phyloP scores from a whole-genome alignment of 768 basidiomycete genomes.

The Rhodosporidiobolus odoratus region DNA sequence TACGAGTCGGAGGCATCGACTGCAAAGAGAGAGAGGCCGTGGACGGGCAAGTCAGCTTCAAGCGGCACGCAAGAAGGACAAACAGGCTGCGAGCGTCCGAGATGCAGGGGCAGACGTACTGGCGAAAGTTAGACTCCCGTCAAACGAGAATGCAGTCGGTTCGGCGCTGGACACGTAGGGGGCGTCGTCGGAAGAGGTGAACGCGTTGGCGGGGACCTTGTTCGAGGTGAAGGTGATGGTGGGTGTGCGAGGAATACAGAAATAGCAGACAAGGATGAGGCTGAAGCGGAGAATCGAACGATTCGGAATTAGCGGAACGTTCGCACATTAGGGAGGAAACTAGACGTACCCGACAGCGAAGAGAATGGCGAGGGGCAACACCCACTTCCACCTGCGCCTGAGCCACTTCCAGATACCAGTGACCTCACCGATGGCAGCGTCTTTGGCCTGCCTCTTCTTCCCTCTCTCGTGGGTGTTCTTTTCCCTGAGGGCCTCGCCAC shows the following conservation, averaged over 20 bases:
- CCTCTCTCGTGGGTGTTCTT: constrained; percentile 4
- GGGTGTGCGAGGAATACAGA: constrained; percentile 24
- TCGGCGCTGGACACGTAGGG: constrained; percentile 23
- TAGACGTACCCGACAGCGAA: constrained; percentile 19
- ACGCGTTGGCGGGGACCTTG: constrained; percentile 6
- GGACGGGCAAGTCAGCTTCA: background rate
- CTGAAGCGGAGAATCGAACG: background rate
- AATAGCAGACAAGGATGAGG: constrained; percentile 23
- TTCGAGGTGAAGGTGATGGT: constrained; percentile 21
- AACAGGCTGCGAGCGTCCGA: background rate
- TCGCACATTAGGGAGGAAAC: background rate
- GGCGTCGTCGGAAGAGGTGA: constrained; percentile 10
- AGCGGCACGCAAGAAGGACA: background rate
- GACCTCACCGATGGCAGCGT: background rate
- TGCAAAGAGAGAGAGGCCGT: background rate
- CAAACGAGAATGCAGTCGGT: constrained; percentile 22
- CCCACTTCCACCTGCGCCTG: constrained; percentile 12
- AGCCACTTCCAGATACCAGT: background rate
- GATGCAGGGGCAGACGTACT: constrained; percentile 5
- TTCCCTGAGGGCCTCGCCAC: constrained; percentile 16
- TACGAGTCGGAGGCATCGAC: constrained; percentile 29
- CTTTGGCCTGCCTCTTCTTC: constrained; percentile 4
- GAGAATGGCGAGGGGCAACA: background rate
- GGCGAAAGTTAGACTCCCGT: constrained; percentile 8
- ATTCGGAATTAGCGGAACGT: background rate